Evolutionary conservation across 2,329 filamentous ascomycete species (phyloP).

Genomic region (Botrytis pseudocinerea): DNA sequence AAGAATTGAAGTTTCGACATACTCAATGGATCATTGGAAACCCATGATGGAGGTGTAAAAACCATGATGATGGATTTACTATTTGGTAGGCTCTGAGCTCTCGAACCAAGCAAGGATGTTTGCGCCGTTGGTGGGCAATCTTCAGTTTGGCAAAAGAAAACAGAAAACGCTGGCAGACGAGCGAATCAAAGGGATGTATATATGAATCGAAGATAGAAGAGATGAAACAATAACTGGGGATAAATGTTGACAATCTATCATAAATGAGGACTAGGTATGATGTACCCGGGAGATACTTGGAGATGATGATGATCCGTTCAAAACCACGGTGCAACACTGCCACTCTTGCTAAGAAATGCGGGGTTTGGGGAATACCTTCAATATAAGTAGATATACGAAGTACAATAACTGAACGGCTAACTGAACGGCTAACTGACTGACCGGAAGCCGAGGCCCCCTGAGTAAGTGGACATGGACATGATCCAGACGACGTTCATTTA

Average conservation of each 20-base stretch:
- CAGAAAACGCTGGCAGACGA: neutral
- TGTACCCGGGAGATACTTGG: neutral
- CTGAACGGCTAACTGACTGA: neutral
- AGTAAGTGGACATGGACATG: neutral
- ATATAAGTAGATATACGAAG: neutral
- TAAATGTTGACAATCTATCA: too few species aligned
- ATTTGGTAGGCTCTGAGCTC: neutral
- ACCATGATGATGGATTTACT: slow-evolving; percentile 33
- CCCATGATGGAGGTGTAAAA: slow-evolving; percentile 63
- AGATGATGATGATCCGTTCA: neutral
- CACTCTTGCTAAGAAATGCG: neutral
- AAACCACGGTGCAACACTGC: neutral
- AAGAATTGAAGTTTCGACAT: slow-evolving; percentile 32
- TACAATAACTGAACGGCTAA: too few species aligned
- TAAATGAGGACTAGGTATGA: too few species aligned
- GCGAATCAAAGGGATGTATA: neutral
- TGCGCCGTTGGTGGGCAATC: neutral
- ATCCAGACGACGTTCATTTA: neutral
- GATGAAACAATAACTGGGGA: neutral
- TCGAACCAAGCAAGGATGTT: neutral
- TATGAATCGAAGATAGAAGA: neutral
- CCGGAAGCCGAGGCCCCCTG: neutral
- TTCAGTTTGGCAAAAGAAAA: neutral
- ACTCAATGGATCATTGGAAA: slow-evolving; percentile 59
- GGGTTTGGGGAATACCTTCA: neutral